A percentile compares a stretch with the other conserved stretches of the same genome.
Conservation (phyloP, 2,329 filamentous ascomycete genomes). For the Camillea tinctor region DNA sequence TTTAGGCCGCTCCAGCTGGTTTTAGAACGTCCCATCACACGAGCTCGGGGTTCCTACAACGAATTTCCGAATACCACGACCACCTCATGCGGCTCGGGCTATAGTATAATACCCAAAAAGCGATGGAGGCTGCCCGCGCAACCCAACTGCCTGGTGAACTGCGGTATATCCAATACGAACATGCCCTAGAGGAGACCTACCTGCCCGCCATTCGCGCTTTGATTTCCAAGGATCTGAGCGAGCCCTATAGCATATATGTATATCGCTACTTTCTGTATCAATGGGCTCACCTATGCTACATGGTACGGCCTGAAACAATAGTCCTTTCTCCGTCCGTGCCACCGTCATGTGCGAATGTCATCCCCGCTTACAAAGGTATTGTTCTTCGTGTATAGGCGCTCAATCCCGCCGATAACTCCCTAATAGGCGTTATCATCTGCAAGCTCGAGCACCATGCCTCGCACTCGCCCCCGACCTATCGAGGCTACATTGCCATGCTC, state of each 20-base stretch:
- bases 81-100: too few relatives aligned
- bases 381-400: constrained; percentile 46
- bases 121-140: constrained; percentile 36
- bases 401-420: constrained; percentile 57
- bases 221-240: constrained; percentile 94
- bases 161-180: constrained; percentile 61
- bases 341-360: neutral
- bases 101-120: neutral
- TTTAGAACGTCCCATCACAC: neutral
- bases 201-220: constrained; percentile 85
- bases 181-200: constrained; percentile 60
- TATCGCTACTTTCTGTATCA: constrained; percentile 98
- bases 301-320: constrained; percentile 54
- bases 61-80: neutral
- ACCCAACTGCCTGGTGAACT: constrained; percentile 45
- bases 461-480: constrained; percentile 69
- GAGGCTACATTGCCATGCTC: constrained; percentile 98
- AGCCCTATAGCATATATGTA: constrained; percentile 99
- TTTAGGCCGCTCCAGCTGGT: neutral
- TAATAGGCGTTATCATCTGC: constrained; percentile 90
- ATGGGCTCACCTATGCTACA: constrained; percentile 96
- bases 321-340: constrained; percentile 1
- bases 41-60: neutral
- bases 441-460: constrained; percentile 90
- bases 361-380: constrained; percentile 12